Conservation (phyloP, 2,329 filamentous ascomycete species). For the Beauveria rudraprayagi region DNA sequence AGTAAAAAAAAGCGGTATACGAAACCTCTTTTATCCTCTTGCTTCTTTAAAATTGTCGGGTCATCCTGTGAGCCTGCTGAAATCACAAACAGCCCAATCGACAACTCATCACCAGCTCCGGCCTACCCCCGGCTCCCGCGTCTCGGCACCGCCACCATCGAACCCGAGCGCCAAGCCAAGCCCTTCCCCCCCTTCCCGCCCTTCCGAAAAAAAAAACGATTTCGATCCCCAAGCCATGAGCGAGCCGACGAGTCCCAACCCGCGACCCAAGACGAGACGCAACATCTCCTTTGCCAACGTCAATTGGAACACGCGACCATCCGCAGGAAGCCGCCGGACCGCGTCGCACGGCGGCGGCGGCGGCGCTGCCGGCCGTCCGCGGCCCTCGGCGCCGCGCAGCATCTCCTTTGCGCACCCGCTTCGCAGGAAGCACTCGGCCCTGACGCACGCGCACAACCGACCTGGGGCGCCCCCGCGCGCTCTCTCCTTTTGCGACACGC, state of each 20-base stretch:
- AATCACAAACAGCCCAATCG: no score
- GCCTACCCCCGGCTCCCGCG: neutral
- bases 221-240: neutral
- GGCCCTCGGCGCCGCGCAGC: neutral
- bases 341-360: neutral
- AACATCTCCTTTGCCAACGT: slow-evolving; percentile 8
- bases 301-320: neutral
- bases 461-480: slow-evolving; percentile 2
- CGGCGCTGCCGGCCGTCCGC: neutral
- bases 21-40: neutral
- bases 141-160: neutral
- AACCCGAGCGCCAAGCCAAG: neutral
- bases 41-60: neutral
- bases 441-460: neutral
- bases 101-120: neutral
- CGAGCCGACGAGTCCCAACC: neutral
- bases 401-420: slow-evolving; percentile 9
- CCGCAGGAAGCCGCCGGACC: neutral
- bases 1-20: neutral
- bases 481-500: slow-evolving; percentile 10
- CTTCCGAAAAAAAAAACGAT: neutral
- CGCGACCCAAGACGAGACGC: slow-evolving; percentile 9
- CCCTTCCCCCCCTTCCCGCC: neutral
- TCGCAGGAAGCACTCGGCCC: neutral
- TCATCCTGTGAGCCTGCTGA: no score